Conservation (phyloP, 2,329 filamentous ascomycete species). For the Pseudomassariella vexata region DNA sequence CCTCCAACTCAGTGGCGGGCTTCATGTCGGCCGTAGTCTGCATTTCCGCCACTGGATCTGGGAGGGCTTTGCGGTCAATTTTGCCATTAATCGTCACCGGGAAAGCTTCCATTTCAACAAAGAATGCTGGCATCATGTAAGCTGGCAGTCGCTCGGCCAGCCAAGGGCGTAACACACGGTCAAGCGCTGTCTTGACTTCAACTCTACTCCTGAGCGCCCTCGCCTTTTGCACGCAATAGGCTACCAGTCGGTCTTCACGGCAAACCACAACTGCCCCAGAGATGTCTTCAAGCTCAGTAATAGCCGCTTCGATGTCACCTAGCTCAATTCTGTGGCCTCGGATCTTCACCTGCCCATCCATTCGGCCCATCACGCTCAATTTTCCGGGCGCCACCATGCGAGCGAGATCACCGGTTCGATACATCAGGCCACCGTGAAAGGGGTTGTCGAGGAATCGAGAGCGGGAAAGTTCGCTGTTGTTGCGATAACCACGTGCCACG, state of each 20-base stretch:
- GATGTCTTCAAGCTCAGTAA: conserved; percentile 13
- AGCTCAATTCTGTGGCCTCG: conserved; percentile 23
- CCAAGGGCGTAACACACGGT: conserved; percentile 16
- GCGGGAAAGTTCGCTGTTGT: conserved; percentile 12
- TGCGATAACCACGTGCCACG: conserved; percentile 26
- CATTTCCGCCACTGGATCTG: conserved; percentile 12
- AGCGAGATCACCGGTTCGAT: conserved; percentile 20
- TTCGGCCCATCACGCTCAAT: conserved; percentile 16
- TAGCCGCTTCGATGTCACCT: conserved; percentile 21
- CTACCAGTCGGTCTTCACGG: conserved; percentile 20
- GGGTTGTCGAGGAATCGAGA: conserved; percentile 16
- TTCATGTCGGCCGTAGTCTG: conserved; percentile 2
- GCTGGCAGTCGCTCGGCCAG: conserved; percentile 16
- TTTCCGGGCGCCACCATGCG: conserved; percentile 10
- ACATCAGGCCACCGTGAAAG: conserved; percentile 16
- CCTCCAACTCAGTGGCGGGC: conserved; percentile 13
- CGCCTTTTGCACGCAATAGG: conserved; percentile 18
- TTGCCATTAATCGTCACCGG: conserved; percentile 20
- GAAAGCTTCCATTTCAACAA: conserved; percentile 18
- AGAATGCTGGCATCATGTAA: conserved; percentile 23
- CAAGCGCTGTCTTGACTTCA: conserved; percentile 5
- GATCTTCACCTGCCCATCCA: conserved; percentile 22
- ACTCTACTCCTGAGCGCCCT: conserved; percentile 1
- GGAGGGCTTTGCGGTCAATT: conserved; percentile 21
- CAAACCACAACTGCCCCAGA: conserved; percentile 19